Percentiles rank a stretch among this genome's conserved stretches.
Evolutionary conservation across 495 filamentous ascomycete genomes (phyloP).

Genomic region (Aspergillus sclerotiicarbonarius): DNA sequence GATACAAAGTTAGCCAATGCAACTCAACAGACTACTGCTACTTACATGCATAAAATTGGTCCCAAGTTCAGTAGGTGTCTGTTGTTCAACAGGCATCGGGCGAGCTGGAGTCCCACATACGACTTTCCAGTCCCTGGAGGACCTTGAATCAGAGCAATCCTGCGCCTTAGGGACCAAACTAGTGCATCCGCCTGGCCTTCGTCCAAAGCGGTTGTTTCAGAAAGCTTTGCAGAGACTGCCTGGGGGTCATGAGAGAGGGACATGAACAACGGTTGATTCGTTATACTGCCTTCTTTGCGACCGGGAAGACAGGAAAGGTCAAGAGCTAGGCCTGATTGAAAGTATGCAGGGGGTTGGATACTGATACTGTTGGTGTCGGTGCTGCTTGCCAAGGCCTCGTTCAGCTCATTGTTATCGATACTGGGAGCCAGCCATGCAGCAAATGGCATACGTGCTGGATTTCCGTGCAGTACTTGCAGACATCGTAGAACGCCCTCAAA

Average conservation of each 20-base stretch:
- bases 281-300: background rate
- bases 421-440: conserved; percentile 5
- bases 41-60: conserved; percentile 52
- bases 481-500: conserved; percentile 58
- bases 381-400: no score
- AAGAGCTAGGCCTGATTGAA: background rate
- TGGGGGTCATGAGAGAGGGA: background rate
- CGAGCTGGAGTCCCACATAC: conserved; percentile 36
- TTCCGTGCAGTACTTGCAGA: conserved; percentile 49
- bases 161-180: conserved; percentile 50
- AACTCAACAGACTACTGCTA: background rate
- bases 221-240: background rate
- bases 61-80: conserved; percentile 45
- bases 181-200: conserved; percentile 56
- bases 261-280: background rate
- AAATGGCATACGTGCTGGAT: conserved; percentile 21
- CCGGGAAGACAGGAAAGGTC: conserved; percentile 1
- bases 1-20: background rate
- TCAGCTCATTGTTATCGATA: background rate
- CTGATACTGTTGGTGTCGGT: background rate
- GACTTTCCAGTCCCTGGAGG: conserved; percentile 75
- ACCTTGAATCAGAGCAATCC: conserved; percentile 65
- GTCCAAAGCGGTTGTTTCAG: conserved; percentile 46
- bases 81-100: conserved; percentile 59
- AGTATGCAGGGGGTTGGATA: background rate